A percentile compares a stretch with the other conserved stretches of the same genome.
Evolutionary conservation across 1,284 basidiomycete genomes (phyloP).

Genomic region (Trametes sp.): DNA sequence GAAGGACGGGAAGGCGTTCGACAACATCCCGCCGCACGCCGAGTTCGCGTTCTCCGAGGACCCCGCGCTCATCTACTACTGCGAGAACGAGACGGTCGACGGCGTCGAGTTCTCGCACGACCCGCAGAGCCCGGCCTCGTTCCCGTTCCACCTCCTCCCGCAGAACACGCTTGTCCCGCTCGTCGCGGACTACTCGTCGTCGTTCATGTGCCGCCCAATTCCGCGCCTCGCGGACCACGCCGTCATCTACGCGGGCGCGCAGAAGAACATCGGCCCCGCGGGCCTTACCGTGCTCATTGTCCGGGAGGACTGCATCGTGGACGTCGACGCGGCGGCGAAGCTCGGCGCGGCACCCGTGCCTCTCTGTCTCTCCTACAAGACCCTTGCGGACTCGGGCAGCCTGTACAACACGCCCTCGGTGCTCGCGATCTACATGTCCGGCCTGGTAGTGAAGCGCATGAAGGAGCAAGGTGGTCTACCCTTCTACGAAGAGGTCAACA

Average conservation of each 20-base stretch:
- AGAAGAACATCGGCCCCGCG: constrained; percentile 98
- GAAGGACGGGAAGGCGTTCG: constrained; percentile 75
- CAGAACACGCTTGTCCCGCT: constrained; percentile 69
- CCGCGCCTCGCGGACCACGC: constrained; percentile 88
- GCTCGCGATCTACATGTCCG: constrained; percentile 91
- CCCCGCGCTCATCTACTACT: constrained; percentile 96
- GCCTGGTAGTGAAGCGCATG: constrained; percentile 85
- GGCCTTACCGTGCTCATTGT: constrained; percentile 95
- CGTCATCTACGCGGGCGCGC: constrained; percentile 97
- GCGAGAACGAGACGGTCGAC: constrained; percentile 99
- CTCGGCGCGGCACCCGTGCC: constrained; percentile 84
- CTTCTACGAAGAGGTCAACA: constrained; percentile 74
- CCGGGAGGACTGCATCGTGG: constrained; percentile 90
- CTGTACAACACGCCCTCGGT: constrained; percentile 97
- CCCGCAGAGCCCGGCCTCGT: constrained; percentile 62
- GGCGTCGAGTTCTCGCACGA: constrained; percentile 89
- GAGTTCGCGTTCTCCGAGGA: constrained; percentile 81
- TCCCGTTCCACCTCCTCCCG: constrained; percentile 86
- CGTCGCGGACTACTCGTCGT: constrained; percentile 96
- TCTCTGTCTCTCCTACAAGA: constrained; percentile 86
- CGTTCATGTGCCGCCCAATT: constrained; percentile 97
- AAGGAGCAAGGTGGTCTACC: constrained; percentile 73
- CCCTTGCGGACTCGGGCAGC: constrained; percentile 79
- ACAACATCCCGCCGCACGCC: constrained; percentile 78
- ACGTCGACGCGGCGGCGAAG: constrained; percentile 81